phyloP scores from a whole-genome alignment of 305 asterid species.

The Fraxinus floribunda region DNA sequence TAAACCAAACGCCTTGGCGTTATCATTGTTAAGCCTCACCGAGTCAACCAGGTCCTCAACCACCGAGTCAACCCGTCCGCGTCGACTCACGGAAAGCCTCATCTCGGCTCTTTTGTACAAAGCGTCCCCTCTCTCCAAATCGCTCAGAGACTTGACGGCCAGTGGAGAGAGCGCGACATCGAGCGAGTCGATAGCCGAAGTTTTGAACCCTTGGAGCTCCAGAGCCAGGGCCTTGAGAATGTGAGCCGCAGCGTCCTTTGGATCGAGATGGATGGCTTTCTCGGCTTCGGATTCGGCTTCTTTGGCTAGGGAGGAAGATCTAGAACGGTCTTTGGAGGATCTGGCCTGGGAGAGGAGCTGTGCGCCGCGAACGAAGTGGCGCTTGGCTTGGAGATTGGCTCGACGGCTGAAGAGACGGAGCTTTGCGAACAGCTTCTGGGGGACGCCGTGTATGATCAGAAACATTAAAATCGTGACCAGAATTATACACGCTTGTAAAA shows the following conservation, averaged over 20 bases:
- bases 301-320: conserved; percentile 33
- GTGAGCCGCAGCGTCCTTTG: conserved; percentile 61
- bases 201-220: conserved; percentile 54
- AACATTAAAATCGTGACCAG: conserved; percentile 32
- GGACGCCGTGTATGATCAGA: conserved; percentile 44
- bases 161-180: conserved; percentile 59
- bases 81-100: conserved; percentile 35
- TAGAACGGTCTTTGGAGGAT: conserved; percentile 29
- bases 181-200: conserved; percentile 61
- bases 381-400: conserved; percentile 47
- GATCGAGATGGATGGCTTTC: conserved; percentile 46
- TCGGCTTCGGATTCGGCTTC: conserved; percentile 58
- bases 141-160: conserved; percentile 42
- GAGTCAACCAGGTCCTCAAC: conserved; percentile 53
- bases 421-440: conserved; percentile 56
- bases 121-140: conserved; percentile 55
- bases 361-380: conserved; percentile 68
- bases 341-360: conserved; percentile 56
- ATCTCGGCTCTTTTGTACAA: conserved; percentile 62
- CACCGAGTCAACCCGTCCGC: conserved; percentile 34
- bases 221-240: conserved; percentile 65
- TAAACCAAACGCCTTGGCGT: conserved; percentile 45
- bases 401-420: conserved; percentile 40
- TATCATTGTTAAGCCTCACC: conserved; percentile 43
- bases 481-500: conserved; percentile 47